phyloP scores from a whole-genome alignment of 305 asterid genomes.

The Solanum hybrid region DNA sequence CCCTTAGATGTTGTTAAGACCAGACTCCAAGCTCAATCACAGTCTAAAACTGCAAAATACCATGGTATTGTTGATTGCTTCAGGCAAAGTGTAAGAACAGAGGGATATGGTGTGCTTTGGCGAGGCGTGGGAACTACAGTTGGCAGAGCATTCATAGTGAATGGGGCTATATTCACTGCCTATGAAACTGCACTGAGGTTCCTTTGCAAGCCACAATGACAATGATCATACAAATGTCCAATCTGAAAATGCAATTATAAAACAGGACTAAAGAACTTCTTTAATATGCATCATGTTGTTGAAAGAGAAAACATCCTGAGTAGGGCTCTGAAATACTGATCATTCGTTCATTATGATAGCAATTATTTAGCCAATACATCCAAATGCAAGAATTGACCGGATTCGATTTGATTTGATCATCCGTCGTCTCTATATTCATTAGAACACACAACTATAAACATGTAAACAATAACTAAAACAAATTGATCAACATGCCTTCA shows the following conservation, averaged over 20 bases:
- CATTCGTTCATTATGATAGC: not conserved
- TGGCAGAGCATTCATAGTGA: slow-evolving; percentile 62
- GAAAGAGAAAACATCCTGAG: not conserved
- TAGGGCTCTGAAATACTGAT: not conserved
- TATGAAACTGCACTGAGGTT: slow-evolving; percentile 59
- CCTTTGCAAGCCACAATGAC: slow-evolving; percentile 16
- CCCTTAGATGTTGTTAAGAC: slow-evolving; percentile 75
- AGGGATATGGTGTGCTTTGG: slow-evolving; percentile 55
- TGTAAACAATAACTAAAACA: not conserved
- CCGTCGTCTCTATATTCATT: not conserved
- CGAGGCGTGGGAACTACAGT: slow-evolving; percentile 69
- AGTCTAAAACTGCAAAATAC: slow-evolving; percentile 22
- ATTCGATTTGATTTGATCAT: not conserved
- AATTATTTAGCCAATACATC: not conserved
- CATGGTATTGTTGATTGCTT: slow-evolving; percentile 51
- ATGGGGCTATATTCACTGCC: slow-evolving; percentile 61
- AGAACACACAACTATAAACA: not conserved
- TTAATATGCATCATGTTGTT: not conserved
- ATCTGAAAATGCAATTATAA: slow-evolving; percentile 17
- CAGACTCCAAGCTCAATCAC: slow-evolving; percentile 51
- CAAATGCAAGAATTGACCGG: not conserved
- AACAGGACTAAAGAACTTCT: not conserved
- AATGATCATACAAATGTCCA: slow-evolving; percentile 15
- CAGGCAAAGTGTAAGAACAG: slow-evolving; percentile 31
- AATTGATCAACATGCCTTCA: not conserved